These are phyloP conservation scores for Coniochaeta hoffmannii DNA, from an alignment of 2,329 filamentous ascomycete genomes.

Conservation along the genomic window DNA sequence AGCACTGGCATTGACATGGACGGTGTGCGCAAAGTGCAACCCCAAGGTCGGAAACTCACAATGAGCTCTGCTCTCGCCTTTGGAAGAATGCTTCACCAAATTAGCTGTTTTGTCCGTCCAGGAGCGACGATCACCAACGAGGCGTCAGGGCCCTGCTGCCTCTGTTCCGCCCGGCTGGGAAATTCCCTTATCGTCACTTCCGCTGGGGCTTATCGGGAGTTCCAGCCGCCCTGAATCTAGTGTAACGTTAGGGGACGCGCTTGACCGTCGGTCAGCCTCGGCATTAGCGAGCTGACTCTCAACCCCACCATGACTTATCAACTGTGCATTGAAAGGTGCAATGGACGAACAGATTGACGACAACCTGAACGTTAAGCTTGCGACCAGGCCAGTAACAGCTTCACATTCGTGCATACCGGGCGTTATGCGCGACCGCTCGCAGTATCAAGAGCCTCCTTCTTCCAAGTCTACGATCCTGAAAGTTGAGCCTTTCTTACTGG, in stretches of 20 bases:
- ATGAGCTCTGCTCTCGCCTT: neutral
- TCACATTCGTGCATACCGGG: too few relatives aligned
- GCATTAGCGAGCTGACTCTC: neutral
- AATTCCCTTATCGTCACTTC: slow-evolving; percentile 3
- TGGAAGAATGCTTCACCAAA: neutral
- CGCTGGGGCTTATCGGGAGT: neutral
- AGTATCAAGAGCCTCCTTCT: neutral
- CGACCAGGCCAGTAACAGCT: too few relatives aligned
- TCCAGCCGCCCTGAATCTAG: slow-evolving; percentile 1
- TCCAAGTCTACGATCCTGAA: neutral
- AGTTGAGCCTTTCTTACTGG: neutral
- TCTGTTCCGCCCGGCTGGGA: neutral
- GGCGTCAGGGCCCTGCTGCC: neutral
- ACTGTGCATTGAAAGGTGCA: neutral
- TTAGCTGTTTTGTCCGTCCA: neutral
- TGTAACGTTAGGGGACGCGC: neutral
- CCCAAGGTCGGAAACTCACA: neutral
- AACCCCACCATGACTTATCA: neutral
- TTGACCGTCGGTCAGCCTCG: neutral
- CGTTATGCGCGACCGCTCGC: too few relatives aligned
- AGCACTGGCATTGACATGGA: neutral
- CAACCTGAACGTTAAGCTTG: neutral
- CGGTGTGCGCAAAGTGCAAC: neutral
- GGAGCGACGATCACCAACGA: neutral
- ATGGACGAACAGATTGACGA: neutral